These are phyloP conservation scores for Taxillus chinensis DNA, from an alignment of 164 flowering plant genomes.

Conservation along the genomic window DNA sequence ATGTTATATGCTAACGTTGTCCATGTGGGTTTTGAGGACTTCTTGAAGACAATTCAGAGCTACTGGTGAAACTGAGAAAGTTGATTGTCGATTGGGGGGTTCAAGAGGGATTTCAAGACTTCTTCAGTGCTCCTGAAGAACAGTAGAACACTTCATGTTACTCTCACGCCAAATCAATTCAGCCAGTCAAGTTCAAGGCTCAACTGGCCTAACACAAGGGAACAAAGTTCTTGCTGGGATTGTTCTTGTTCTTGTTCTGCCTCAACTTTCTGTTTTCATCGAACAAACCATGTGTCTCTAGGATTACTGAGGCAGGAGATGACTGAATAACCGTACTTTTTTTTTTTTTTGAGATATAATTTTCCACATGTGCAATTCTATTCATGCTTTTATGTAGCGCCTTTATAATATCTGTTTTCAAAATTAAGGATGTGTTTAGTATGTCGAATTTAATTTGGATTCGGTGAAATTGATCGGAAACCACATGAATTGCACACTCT, in stretches of 20 bases:
- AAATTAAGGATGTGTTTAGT: no score
- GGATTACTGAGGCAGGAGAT: conserved; percentile 81
- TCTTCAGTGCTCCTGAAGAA: conserved; percentile 65
- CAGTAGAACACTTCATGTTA: conserved; percentile 42
- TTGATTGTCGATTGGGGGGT: conserved; percentile 71
- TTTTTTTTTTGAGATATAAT: background rate
- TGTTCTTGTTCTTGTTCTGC: conserved; percentile 78
- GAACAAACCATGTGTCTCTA: conserved; percentile 89
- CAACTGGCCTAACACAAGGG: conserved; percentile 35
- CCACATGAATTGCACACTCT: no score
- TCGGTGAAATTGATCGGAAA: no score
- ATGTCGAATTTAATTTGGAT: no score
- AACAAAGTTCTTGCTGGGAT: conserved; percentile 67
- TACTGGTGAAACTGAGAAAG: conserved; percentile 52
- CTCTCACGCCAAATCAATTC: conserved; percentile 52
- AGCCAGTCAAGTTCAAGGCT: conserved; percentile 29
- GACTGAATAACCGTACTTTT: background rate
- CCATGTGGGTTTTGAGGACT: no score
- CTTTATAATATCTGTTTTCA: conserved; percentile 1
- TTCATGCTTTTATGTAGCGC: no score
- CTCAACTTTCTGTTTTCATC: conserved; percentile 75
- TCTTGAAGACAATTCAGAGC: conserved; percentile 56
- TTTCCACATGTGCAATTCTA: background rate
- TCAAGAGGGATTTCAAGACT: conserved; percentile 93
- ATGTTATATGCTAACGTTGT: no score